Percentiles rank a stretch among this genome's conserved stretches.
phyloP scores from a whole-genome alignment of 192 early-diverging fungal species.

The Linnemannia exigua region DNA sequence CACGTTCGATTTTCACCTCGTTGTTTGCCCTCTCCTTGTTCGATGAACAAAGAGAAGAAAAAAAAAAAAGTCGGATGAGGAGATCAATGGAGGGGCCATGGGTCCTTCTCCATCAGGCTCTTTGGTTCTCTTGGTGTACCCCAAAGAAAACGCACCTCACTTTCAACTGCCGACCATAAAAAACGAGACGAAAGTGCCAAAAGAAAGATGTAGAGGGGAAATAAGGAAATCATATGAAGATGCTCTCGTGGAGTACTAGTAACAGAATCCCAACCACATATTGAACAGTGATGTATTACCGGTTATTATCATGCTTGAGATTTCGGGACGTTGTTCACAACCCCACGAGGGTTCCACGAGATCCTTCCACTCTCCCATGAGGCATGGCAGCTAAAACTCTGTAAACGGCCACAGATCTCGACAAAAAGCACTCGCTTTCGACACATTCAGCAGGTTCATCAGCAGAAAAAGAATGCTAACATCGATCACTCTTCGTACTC shows the following conservation, averaged over 20 bases:
- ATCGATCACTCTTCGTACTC: background rate
- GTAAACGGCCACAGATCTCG: background rate
- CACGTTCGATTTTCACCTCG: background rate
- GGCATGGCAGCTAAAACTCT: background rate
- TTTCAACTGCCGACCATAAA: slow-evolving; percentile 29
- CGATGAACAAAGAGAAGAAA: background rate
- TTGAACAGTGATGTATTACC: background rate
- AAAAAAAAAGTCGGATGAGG: background rate
- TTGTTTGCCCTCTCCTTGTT: background rate
- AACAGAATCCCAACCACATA: too few relatives aligned
- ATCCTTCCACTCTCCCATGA: background rate
- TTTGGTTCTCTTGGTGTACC: slow-evolving; percentile 3
- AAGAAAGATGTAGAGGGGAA: background rate
- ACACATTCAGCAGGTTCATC: background rate
- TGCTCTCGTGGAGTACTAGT: background rate
- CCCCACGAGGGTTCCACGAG: slow-evolving; percentile 5
- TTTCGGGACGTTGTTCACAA: background rate
- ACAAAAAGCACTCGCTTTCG: too few relatives aligned
- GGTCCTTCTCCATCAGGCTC: background rate
- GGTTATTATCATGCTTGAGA: background rate
- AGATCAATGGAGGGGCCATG: slow-evolving; percentile 10
- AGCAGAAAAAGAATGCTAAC: background rate
- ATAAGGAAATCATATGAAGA: slow-evolving; percentile 13
- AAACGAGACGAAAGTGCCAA: background rate
- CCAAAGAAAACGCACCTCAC: slow-evolving; percentile 32